Conservation (phyloP, 805 yeast species). For the Pichia nanzhaoensis region DNA sequence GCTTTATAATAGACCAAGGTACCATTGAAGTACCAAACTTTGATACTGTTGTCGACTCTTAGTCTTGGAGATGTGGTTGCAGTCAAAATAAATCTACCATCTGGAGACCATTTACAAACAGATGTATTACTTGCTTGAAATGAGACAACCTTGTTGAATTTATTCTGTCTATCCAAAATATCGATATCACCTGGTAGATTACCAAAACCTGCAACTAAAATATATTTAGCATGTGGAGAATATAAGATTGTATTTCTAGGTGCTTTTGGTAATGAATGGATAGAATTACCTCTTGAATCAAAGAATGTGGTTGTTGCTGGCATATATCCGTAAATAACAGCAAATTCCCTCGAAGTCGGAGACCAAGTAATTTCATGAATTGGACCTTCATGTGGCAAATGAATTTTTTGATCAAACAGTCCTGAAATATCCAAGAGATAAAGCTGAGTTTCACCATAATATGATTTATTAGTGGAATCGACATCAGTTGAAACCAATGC, state of each 20-base stretch:
- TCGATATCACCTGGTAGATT: slow-evolving; percentile 96
- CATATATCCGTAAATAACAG: slow-evolving; percentile 96
- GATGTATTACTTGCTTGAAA: slow-evolving; percentile 92
- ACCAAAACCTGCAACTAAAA: slow-evolving; percentile 95
- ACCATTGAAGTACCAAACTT: slow-evolving; percentile 90
- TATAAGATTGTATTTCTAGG: slow-evolving; percentile 86
- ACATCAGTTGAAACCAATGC: slow-evolving; percentile 95
- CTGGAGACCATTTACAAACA: slow-evolving; percentile 98
- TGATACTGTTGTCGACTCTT: slow-evolving; percentile 92
- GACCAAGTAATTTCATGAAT: slow-evolving; percentile 98
- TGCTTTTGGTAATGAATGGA: slow-evolving; percentile 76
- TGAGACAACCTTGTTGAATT: slow-evolving; percentile 69
- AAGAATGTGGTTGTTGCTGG: slow-evolving; percentile 93
- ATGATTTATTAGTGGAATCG: slow-evolving; percentile 86
- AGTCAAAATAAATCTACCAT: slow-evolving; percentile 86
- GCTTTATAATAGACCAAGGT: slow-evolving; percentile 71
- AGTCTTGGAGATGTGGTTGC: slow-evolving; percentile 97
- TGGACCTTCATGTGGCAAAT: slow-evolving; percentile 89
- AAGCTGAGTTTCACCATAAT: slow-evolving; percentile 93
- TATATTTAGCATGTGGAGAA: slow-evolving; percentile 90
- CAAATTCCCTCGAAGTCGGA: slow-evolving; percentile 92
- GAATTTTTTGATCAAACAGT: slow-evolving; percentile 81
- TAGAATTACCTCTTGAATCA: slow-evolving; percentile 85
- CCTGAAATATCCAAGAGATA: slow-evolving; percentile 90
- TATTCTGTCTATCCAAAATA: slow-evolving; percentile 84